Percentiles rank a stretch among this genome's conserved stretches.
Conservation (phyloP, 495 filamentous ascomycete species). For the Neurospora pannonica region DNA sequence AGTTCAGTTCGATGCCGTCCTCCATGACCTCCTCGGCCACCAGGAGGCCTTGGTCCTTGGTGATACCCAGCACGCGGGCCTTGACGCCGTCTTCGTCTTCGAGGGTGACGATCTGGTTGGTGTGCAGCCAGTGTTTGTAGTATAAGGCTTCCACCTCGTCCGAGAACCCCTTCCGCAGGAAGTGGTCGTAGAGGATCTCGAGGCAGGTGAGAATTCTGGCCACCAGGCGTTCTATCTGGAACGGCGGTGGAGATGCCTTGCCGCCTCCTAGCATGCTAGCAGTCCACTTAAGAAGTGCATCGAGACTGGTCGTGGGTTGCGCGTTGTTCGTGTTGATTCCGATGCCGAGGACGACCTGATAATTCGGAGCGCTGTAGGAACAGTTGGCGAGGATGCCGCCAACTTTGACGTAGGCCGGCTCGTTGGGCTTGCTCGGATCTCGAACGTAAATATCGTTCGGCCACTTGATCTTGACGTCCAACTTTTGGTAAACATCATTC, state of each 20-base stretch:
- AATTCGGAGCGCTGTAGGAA: constrained; percentile 61
- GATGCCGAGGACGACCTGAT: constrained; percentile 81
- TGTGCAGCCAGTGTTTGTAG: constrained; percentile 84
- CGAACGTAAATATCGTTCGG: constrained; percentile 91
- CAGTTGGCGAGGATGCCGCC: constrained; percentile 91
- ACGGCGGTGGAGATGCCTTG: constrained; percentile 33
- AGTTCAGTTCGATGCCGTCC: constrained; percentile 40
- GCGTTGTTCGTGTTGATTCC: constrained; percentile 83
- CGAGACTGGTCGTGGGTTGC: constrained; percentile 79
- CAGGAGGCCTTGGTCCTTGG: constrained; percentile 76
- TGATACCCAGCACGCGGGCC: constrained; percentile 84
- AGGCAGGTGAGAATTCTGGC: constrained; percentile 74
- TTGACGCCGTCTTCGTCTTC: constrained; percentile 70
- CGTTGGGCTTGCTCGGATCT: constrained; percentile 52
- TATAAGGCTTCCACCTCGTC: constrained; percentile 64
- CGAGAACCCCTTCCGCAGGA: constrained; percentile 64
- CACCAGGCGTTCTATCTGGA: constrained; percentile 72
- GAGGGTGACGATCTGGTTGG: constrained; percentile 78
- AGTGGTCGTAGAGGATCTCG: constrained; percentile 66
- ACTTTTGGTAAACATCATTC: constrained; percentile 41
- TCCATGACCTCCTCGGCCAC: constrained; percentile 70
- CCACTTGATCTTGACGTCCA: constrained; percentile 91
- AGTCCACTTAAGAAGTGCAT: constrained; percentile 47
- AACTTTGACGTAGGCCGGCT: constrained; percentile 73
- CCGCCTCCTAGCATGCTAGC: constrained; percentile 8